Percentiles rank a stretch among this genome's conserved stretches.
Evolutionary conservation across 2,329 filamentous ascomycete species (phyloP).

Genomic region (Pyrenochaeta sp.): DNA sequence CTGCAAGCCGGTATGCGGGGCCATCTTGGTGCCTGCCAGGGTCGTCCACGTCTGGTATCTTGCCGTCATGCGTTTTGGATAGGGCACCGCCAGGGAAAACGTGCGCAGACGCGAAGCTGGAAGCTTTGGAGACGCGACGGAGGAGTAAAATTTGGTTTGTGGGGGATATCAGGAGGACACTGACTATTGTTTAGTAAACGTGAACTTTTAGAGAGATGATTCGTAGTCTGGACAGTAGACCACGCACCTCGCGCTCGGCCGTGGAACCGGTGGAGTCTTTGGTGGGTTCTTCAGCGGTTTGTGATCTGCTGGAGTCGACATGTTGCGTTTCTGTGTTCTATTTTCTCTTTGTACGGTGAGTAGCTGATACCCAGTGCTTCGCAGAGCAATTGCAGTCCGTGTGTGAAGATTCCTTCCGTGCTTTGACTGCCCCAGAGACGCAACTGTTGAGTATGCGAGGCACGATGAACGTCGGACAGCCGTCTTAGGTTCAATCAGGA

Average conservation of each 20-base stretch:
- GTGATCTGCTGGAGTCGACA: constrained; percentile 46
- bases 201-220: background rate
- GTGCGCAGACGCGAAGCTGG: constrained; percentile 88
- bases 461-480: background rate
- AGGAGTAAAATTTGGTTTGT: constrained; percentile 88
- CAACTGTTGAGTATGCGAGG: background rate
- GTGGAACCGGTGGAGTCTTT: constrained; percentile 57
- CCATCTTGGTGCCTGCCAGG: constrained; percentile 73
- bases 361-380: background rate
- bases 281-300: constrained; percentile 36
- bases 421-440: background rate
- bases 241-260: constrained; percentile 70
- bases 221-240: background rate
- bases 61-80: constrained; percentile 78
- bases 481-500: constrained; percentile 14
- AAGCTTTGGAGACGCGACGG: constrained; percentile 82
- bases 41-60: constrained; percentile 59
- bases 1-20: constrained; percentile 78
- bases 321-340: constrained; percentile 24
- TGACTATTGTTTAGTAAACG: constrained; percentile 46
- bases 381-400: background rate
- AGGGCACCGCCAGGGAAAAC: constrained; percentile 95
- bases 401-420: background rate
- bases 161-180: constrained; percentile 85
- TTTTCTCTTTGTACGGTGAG: no score